A percentile compares a stretch with the other conserved stretches of the same genome.
Conservation (phyloP, 148 eudicot species). For the Dysphania ambrosioides region DNA sequence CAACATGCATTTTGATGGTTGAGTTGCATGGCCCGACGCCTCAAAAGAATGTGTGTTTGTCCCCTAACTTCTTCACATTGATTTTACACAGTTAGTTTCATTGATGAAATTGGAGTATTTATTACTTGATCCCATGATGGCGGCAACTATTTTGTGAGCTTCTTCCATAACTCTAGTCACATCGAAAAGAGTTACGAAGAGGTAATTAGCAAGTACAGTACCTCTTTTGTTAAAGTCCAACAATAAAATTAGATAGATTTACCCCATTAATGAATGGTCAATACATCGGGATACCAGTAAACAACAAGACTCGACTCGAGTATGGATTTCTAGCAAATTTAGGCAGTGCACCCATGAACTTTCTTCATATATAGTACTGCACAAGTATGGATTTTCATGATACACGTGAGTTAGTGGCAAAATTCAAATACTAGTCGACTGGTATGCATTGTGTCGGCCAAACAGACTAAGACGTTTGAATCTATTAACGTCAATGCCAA, state of each 20-base stretch:
- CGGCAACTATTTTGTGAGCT: not conserved
- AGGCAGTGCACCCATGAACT: too few relatives aligned
- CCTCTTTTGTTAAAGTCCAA: too few relatives aligned
- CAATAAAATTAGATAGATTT: too few relatives aligned
- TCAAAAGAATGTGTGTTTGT: slow-evolving; percentile 4
- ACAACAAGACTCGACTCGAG: too few relatives aligned
- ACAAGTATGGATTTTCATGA: not conserved
- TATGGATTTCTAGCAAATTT: not conserved
- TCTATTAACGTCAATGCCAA: too few relatives aligned
- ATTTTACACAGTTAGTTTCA: not conserved
- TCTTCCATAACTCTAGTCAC: not conserved
- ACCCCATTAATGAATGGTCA: too few relatives aligned
- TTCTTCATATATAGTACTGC: not conserved
- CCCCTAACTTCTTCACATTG: slow-evolving; percentile 3
- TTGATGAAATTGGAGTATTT: not conserved
- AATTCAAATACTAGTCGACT: not conserved
- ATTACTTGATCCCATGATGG: not conserved
- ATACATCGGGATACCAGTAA: too few relatives aligned
- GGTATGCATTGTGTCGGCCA: not conserved
- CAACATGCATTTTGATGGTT: slow-evolving; percentile 3
- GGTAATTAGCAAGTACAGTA: too few relatives aligned
- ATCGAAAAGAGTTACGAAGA: not conserved
- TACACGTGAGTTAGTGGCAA: not conserved
- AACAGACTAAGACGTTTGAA: not conserved
- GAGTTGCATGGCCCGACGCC: slow-evolving; percentile 9